Evolutionary conservation across 768 basidiomycete genomes (phyloP).

Genomic region (Sporobolomyces phaffii): DNA sequence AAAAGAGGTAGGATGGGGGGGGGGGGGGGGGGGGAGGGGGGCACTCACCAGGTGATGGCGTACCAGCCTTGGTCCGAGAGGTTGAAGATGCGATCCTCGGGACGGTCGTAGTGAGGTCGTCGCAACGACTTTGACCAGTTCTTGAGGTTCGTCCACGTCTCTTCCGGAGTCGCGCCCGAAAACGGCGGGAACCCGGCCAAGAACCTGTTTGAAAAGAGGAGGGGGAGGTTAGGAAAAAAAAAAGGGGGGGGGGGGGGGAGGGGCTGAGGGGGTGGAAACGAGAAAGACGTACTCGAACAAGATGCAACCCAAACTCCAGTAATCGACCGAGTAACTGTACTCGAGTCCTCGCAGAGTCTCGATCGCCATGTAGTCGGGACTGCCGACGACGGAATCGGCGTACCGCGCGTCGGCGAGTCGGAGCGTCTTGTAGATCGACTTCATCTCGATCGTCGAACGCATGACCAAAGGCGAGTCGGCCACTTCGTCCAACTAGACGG

Average conservation of each 20-base stretch:
- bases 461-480: constrained; percentile 86
- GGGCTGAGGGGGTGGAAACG: neutral
- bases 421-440: constrained; percentile 88
- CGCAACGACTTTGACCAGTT: constrained; percentile 90
- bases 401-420: constrained; percentile 84
- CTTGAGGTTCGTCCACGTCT: constrained; percentile 98
- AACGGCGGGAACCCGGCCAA: constrained; percentile 96
- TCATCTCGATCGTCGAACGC: constrained; percentile 85
- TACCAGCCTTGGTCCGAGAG: constrained; percentile 89
- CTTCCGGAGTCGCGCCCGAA: constrained; percentile 87
- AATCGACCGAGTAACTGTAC: constrained; percentile 93
- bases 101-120: constrained; percentile 90
- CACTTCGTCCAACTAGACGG: constrained; percentile 83
- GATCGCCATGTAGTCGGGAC: constrained; percentile 94
- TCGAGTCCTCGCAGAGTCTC: constrained; percentile 78
- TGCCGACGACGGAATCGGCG: constrained; percentile 95
- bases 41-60: constrained; percentile 75
- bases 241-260: neutral
- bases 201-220: too few species aligned
- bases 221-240: neutral
- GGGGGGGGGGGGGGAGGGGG: constrained; percentile 9
- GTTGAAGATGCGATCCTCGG: constrained; percentile 95
- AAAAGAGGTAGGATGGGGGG: neutral
- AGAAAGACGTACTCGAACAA: constrained; percentile 65
- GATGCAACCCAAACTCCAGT: constrained; percentile 97